phyloP scores from a whole-genome alignment of 2,329 filamentous ascomycete species.

The Eutypella sp. region DNA sequence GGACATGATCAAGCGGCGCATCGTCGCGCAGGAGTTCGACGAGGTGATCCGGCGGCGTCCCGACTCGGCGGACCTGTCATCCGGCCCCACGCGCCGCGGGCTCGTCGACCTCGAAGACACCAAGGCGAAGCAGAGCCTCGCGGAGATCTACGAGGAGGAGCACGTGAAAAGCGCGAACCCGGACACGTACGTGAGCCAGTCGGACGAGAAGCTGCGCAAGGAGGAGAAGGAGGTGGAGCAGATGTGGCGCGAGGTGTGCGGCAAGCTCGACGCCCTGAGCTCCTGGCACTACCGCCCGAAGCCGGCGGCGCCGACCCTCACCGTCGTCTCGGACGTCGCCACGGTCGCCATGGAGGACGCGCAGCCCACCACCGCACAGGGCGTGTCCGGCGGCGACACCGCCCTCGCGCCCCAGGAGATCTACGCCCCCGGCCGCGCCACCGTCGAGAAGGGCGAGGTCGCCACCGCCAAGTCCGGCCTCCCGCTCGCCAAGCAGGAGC shows the following conservation, averaged over 20 bases:
- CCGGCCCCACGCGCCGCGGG: slow-evolving; percentile 57
- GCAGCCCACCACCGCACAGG: slow-evolving; percentile 75
- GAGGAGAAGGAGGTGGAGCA: slow-evolving; percentile 79
- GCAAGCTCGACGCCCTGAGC: slow-evolving; percentile 80
- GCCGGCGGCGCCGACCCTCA: slow-evolving; percentile 72
- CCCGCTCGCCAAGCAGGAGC: slow-evolving; percentile 76
- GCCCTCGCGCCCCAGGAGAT: slow-evolving; percentile 92
- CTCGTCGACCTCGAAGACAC: slow-evolving; percentile 79
- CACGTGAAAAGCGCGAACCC: slow-evolving; percentile 75
- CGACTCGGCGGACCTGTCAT: slow-evolving; percentile 60
- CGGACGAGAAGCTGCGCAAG: slow-evolving; percentile 74
- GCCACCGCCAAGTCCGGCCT: slow-evolving; percentile 66
- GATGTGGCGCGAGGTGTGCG: slow-evolving; percentile 77
- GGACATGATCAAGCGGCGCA: slow-evolving; percentile 87
- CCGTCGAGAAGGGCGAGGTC: slow-evolving; percentile 62
- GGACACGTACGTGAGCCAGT: slow-evolving; percentile 70
- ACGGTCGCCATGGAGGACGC: slow-evolving; percentile 93
- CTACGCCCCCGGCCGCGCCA: slow-evolving; percentile 73
- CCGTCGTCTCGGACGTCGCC: slow-evolving; percentile 85
- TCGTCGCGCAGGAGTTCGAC: slow-evolving; percentile 85
- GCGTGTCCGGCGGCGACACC: slow-evolving; percentile 61
- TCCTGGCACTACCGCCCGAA: slow-evolving; percentile 96
- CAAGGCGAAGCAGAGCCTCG: slow-evolving; percentile 81
- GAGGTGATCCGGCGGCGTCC: slow-evolving; percentile 81
- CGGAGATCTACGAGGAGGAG: slow-evolving; percentile 91